Conservation (phyloP, 768 basidiomycete species). For the Mycena floridula region DNA sequence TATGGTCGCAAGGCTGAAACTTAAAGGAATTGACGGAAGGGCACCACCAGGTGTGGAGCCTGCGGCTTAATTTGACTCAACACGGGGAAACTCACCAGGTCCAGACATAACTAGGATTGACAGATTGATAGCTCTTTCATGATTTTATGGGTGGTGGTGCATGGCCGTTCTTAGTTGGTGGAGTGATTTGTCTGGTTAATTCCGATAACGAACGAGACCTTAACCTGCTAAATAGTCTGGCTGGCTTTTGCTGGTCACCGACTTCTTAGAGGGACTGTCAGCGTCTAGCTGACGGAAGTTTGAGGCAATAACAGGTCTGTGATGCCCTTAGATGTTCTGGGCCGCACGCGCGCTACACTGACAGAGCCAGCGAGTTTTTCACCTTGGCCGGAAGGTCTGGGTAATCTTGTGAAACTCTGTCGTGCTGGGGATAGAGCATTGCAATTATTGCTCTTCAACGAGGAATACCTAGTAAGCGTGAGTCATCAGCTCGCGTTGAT, state of each 20-base stretch:
- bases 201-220: conserved; percentile 93
- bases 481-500: conserved; percentile 87
- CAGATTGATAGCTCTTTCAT: conserved; percentile 83
- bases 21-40: conserved; percentile 83
- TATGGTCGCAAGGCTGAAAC: conserved; percentile 73
- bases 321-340: conserved; percentile 90
- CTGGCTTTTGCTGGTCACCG: conserved; percentile 65
- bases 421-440: conserved; percentile 86
- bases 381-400: conserved; percentile 69
- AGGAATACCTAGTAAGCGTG: conserved; percentile 85
- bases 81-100: conserved; percentile 79
- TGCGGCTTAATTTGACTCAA: conserved; percentile 85
- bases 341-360: conserved; percentile 85
- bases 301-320: conserved; percentile 90
- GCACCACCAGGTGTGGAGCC: conserved; percentile 81
- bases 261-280: conserved; percentile 90
- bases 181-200: conserved; percentile 98
- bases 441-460: conserved; percentile 90
- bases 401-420: conserved; percentile 78
- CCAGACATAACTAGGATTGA: conserved; percentile 73
- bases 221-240: conserved; percentile 89
- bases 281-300: conserved; percentile 81
- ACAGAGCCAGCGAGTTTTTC: conserved; percentile 80
- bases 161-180: conserved; percentile 87
- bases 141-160: conserved; percentile 85